These are phyloP conservation scores for Flammula alnicola DNA, from an alignment of 1,284 basidiomycete genomes.

Conservation along the genomic window DNA sequence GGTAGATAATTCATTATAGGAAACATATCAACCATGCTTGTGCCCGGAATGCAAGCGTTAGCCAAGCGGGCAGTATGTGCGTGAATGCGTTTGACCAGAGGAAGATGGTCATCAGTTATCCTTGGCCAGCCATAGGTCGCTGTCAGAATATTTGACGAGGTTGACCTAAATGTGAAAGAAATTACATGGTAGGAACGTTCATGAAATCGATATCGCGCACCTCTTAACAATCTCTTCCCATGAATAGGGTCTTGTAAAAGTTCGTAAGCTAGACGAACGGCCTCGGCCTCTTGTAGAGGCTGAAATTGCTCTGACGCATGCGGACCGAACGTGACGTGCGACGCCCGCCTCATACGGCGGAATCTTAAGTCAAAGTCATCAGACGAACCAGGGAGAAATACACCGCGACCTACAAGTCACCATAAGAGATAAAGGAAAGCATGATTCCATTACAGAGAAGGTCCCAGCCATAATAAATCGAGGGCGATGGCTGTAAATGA, in stretches of 20 bases:
- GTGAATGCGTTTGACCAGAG: constrained; percentile 5
- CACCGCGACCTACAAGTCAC: not conserved
- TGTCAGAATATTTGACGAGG: constrained; percentile 5
- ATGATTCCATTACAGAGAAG: constrained; percentile 8
- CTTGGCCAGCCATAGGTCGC: constrained; percentile 10
- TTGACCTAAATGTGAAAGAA: constrained; percentile 2
- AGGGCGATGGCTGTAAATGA: constrained; percentile 11
- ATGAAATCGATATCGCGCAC: not conserved
- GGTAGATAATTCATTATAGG: constrained; percentile 27
- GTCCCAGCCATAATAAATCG: constrained; percentile 11
- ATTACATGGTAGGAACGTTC: not conserved
- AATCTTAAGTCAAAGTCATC: constrained; percentile 1
- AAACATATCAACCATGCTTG: constrained; percentile 34
- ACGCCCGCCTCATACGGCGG: constrained; percentile 5
- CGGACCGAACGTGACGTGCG: not conserved
- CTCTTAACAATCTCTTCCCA: constrained; percentile 10
- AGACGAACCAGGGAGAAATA: not conserved
- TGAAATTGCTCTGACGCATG: constrained; percentile 1
- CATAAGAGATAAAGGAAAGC: constrained; percentile 2
- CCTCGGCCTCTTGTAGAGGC: constrained; percentile 1
- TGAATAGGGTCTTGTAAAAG: constrained; percentile 2
- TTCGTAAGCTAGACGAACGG: not conserved
- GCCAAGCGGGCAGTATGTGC: constrained; percentile 10
- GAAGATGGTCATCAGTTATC: not conserved
- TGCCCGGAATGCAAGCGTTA: constrained; percentile 28